Conservation (phyloP, 768 basidiomycete genomes). For the Coprinopsis strossmayeri region DNA sequence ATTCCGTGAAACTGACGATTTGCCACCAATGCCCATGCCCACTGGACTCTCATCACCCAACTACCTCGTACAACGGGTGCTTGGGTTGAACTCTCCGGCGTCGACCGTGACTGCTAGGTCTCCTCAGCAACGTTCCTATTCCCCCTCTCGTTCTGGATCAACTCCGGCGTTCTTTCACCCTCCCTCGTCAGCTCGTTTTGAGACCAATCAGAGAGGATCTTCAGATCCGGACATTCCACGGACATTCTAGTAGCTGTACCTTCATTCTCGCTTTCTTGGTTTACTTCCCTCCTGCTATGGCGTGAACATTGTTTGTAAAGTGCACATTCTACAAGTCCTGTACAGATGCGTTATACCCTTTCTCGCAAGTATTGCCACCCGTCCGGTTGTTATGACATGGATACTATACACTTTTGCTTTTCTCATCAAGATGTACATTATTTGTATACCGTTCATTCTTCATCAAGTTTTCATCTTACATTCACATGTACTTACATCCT, state of each 20-base stretch:
- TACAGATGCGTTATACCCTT: too few species aligned
- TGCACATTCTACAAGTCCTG: too few species aligned
- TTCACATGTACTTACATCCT: too few species aligned
- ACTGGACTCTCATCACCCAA: constrained; percentile 13
- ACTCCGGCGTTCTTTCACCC: constrained; percentile 30
- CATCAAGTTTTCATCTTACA: too few species aligned
- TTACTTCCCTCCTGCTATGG: too few species aligned
- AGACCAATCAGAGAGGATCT: not conserved
- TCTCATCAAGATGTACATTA: not conserved
- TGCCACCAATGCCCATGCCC: constrained; percentile 8
- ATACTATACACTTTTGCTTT: too few species aligned
- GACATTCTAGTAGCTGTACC: not conserved
- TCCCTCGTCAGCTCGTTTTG: constrained; percentile 16
- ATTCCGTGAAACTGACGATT: constrained; percentile 2
- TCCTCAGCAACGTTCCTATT: not conserved
- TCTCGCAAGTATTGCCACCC: too few species aligned
- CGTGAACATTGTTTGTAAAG: too few species aligned
- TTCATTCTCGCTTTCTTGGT: not conserved
- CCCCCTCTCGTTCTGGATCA: constrained; percentile 14
- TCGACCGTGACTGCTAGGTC: constrained; percentile 11
- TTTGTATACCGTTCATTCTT: not conserved
- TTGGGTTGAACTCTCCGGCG: constrained; percentile 21
- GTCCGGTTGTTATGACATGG: too few species aligned
- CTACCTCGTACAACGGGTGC: constrained; percentile 21
- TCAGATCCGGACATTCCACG: not conserved